phyloP scores from a whole-genome alignment of 139 green algal genomes.

The Chlorella sp. region DNA sequence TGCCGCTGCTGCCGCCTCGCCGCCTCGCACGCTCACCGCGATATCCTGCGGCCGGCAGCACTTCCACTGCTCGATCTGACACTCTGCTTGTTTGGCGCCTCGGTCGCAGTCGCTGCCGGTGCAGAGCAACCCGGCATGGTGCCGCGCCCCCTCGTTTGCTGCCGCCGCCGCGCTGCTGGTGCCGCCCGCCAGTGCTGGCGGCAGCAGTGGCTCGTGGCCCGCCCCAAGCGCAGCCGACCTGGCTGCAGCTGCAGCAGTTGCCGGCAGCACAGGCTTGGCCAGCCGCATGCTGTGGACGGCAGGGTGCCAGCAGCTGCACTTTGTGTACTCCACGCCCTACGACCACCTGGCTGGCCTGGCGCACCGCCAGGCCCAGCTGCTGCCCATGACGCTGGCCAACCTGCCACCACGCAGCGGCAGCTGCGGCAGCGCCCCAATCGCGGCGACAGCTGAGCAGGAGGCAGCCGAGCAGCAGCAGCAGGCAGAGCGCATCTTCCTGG shows the following conservation, averaged over 20 bases:
- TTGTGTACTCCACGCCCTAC: constrained; percentile 4
- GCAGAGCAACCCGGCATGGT: background rate
- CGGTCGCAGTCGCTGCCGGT: too few relatives aligned
- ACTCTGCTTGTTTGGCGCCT: too few relatives aligned
- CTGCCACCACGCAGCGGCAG: background rate
- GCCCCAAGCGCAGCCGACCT: background rate
- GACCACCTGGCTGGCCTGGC: background rate
- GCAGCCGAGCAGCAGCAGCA: background rate
- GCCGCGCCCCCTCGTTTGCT: constrained; percentile 2
- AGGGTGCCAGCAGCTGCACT: background rate
- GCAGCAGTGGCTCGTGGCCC: background rate
- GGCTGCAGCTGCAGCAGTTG: background rate
- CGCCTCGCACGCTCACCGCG: too few relatives aligned
- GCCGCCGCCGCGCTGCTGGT: constrained; percentile 20
- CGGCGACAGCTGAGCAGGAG: background rate
- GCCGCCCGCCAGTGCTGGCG: background rate
- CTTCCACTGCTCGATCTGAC: too few relatives aligned
- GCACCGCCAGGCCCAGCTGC: constrained; percentile 13
- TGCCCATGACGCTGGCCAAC: background rate
- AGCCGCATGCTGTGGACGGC: background rate
- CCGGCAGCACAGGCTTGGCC: background rate
- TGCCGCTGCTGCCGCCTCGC: too few relatives aligned
- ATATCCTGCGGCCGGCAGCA: too few relatives aligned
- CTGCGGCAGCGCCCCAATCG: background rate
- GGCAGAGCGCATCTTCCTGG: background rate